phyloP scores from a whole-genome alignment of 106 monocot species.

The Dendrobium huoshanense region DNA sequence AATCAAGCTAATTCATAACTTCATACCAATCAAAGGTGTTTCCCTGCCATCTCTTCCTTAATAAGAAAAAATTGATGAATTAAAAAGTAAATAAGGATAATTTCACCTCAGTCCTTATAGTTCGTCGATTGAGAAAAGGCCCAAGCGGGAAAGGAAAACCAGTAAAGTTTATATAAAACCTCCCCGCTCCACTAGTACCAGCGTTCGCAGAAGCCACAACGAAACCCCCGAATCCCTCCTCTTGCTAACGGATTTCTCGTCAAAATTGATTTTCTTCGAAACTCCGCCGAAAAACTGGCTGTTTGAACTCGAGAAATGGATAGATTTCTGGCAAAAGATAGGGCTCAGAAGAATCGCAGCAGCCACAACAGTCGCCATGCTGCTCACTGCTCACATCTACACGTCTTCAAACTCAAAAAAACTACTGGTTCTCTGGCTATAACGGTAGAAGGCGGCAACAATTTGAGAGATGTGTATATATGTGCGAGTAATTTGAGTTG shows the following conservation, averaged over 20 bases:
- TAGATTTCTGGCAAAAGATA: conserved; percentile 17
- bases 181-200: conserved; percentile 29
- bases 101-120: conserved; percentile 74
- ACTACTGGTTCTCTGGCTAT: not conserved
- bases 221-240: conserved; percentile 17
- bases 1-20: too few relatives aligned
- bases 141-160: conserved; percentile 97
- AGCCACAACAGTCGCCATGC: conserved; percentile 34
- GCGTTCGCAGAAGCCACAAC: conserved; percentile 36
- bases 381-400: not conserved
- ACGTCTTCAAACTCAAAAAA: not conserved
- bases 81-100: not conserved
- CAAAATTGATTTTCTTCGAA: conserved; percentile 9
- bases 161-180: conserved; percentile 93
- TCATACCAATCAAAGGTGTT: too few relatives aligned
- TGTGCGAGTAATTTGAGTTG: not conserved
- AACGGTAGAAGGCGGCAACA: not conserved
- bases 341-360: conserved; percentile 25
- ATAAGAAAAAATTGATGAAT: not conserved
- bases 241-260: conserved; percentile 1
- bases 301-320: conserved; percentile 5
- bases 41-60: not conserved
- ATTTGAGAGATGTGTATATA: not conserved
- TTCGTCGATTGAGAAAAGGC: conserved; percentile 82
- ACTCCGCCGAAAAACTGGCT: conserved; percentile 21